Base-by-base conservation (phyloP, 371 early-diverging fungal species). In the Syncephalastrum monosporum region DNA sequence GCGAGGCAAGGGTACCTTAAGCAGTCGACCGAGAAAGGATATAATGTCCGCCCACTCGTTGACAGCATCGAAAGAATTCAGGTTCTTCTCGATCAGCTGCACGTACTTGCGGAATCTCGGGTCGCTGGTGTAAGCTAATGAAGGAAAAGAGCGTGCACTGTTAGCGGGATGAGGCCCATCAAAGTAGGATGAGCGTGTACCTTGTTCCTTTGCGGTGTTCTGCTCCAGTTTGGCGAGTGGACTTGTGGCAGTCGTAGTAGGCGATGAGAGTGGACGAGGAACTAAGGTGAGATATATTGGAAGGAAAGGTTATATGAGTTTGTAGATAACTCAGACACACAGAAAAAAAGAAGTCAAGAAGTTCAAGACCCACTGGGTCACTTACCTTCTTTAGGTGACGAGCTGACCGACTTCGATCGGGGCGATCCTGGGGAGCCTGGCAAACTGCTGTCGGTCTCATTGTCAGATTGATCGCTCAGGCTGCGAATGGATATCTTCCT, bases 1-100 rank as follows among this genome's bases (percentile, higher is more conserved):
- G 14, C 42, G 13, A 19, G 47, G 14, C 42, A 4, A 19, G 47
- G 57, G 29, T 70, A 92, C 94, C 71, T 90, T 90, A 55, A 86
- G 75, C 24, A 97, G 82, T 67, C 88, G 85, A 25, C 90, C 85
- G 44, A 97, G 77, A 65, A 95, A 95, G 17, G 95, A 89, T 42
- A 93, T 94, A 45, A 96, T 89, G 74, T 97, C 97, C 1, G 95
- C 94, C 97, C 97, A 97, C 69, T 96, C 97, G 59, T 83, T 90
- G 14, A 97, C 91, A 25, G 90, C 79, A 67, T 97, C 97, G 61
- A 97, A 97, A 10, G 92, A 88, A 65, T 87, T 87, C 51, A 97
- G 65, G 52, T 89, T 92, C 50, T 87, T 86, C 53, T 96, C 96
- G 19, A 97, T 84, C 13, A 89, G 76, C 59, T 88, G 88, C 25